Percentiles rank a stretch among this genome's conserved stretches.
Evolutionary conservation across 2,329 filamentous ascomycete genomes (phyloP).

Genomic region (Xylaria sp.): DNA sequence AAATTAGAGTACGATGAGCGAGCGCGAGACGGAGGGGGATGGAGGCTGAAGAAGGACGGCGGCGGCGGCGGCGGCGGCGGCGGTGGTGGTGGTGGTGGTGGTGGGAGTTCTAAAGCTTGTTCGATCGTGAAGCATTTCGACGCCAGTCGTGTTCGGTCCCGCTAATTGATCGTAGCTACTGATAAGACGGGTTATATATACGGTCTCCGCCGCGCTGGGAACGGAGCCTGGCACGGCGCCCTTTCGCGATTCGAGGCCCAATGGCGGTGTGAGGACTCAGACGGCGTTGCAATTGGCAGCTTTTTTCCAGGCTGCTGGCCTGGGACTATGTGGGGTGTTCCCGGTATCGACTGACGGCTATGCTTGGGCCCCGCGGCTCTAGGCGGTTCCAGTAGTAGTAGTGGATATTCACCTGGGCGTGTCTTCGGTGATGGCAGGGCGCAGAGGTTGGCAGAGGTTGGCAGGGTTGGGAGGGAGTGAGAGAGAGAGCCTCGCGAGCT

Average conservation of each 20-base stretch:
- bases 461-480: no score
- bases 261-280: constrained; percentile 36
- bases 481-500: constrained; percentile 11
- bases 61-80: no score
- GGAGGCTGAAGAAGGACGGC: constrained; percentile 28
- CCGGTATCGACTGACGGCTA: constrained; percentile 19
- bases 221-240: constrained; percentile 25
- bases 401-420: constrained; percentile 22
- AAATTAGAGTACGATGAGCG: constrained; percentile 24
- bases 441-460: constrained; percentile 3
- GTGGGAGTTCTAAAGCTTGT: constrained; percentile 28
- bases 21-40: constrained; percentile 22
- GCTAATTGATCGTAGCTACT: constrained; percentile 22
- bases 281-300: constrained; percentile 21
- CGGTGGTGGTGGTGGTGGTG: constrained; percentile 21
- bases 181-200: constrained; percentile 32
- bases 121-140: constrained; percentile 40
- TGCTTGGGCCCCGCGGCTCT: constrained; percentile 23
- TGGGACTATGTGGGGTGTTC: constrained; percentile 36
- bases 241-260: constrained; percentile 23
- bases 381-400: constrained; percentile 26
- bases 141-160: constrained; percentile 32
- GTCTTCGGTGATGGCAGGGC: constrained; percentile 7
- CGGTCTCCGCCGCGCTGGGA: constrained; percentile 29
- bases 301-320: constrained; percentile 25